A percentile compares a stretch with the other conserved stretches of the same genome.
These are phyloP conservation scores for Hypoxylon sp. DNA, from an alignment of 2,329 filamentous ascomycete genomes.

Conservation along the genomic window DNA sequence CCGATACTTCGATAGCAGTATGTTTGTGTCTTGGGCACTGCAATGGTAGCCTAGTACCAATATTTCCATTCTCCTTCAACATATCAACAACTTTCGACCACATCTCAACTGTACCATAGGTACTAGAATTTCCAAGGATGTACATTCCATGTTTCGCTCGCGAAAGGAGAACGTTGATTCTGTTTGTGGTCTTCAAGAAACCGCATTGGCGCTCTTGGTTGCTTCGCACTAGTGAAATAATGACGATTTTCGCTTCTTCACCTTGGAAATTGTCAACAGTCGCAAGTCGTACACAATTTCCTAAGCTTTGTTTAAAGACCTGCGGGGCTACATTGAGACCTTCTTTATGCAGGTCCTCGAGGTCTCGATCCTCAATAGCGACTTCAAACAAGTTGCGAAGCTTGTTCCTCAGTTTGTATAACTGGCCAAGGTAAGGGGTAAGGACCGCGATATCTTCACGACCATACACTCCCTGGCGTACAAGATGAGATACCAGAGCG, in stretches of 20 bases:
- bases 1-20: slow-evolving; percentile 63
- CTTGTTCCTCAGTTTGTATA: slow-evolving; percentile 63
- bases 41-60: slow-evolving; percentile 68
- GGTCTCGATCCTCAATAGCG: slow-evolving; percentile 73
- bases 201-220: slow-evolving; percentile 72
- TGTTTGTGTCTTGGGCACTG: slow-evolving; percentile 70
- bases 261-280: slow-evolving; percentile 85
- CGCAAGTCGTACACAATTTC: slow-evolving; percentile 67
- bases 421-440: slow-evolving; percentile 74
- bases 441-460: slow-evolving; percentile 76
- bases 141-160: slow-evolving; percentile 79
- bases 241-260: slow-evolving; percentile 79
- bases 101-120: slow-evolving; percentile 70
- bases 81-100: slow-evolving; percentile 72
- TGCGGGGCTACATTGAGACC: slow-evolving; percentile 18
- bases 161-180: slow-evolving; percentile 78
- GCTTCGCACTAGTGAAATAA: slow-evolving; percentile 79
- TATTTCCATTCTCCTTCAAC: slow-evolving; percentile 60
- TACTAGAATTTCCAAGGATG: slow-evolving; percentile 76
- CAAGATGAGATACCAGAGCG: slow-evolving; percentile 74
- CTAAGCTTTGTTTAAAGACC: slow-evolving; percentile 59
- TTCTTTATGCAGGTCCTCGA: slow-evolving; percentile 62
- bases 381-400: slow-evolving; percentile 70
- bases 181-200: slow-evolving; percentile 75
- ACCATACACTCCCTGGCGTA: slow-evolving; percentile 73